These are phyloP conservation scores for Rehmannia glutinosa DNA, from an alignment of 257 asterid genomes.

Conservation along the genomic window DNA sequence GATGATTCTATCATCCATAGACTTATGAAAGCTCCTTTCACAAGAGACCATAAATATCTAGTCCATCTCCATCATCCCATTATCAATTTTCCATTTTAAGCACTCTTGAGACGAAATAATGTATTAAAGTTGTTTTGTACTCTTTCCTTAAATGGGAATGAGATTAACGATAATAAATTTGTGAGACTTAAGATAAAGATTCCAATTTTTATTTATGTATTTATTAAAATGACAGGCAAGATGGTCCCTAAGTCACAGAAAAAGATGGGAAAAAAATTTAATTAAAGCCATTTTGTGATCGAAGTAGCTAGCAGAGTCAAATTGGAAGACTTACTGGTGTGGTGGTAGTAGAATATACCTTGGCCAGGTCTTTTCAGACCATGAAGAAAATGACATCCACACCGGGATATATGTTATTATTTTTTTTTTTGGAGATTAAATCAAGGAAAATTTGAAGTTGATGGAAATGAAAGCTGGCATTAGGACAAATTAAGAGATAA, in stretches of 20 bases:
- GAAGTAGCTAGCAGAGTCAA: no score
- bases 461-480: slow-evolving; percentile 28
- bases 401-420: not conserved
- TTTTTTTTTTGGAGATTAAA: not conserved
- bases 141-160: slow-evolving; percentile 49
- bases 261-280: not conserved
- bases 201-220: slow-evolving; percentile 20
- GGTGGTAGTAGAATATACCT: slow-evolving; percentile 7
- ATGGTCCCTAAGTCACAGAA: slow-evolving; percentile 47
- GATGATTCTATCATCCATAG: not conserved
- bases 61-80: slow-evolving; percentile 41
- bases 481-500: slow-evolving; percentile 12
- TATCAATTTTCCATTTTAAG: slow-evolving; percentile 44
- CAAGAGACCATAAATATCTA: slow-evolving; percentile 19
- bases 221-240: slow-evolving; percentile 38
- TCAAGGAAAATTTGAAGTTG: slow-evolving; percentile 10
- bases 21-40: slow-evolving; percentile 28
- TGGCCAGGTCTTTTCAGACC: slow-evolving; percentile 23
- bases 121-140: slow-evolving; percentile 54
- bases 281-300: not conserved
- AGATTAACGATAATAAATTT: slow-evolving; percentile 50
- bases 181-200: slow-evolving; percentile 60
- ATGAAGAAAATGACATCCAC: slow-evolving; percentile 33
- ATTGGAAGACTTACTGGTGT: not conserved
- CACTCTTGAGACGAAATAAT: slow-evolving; percentile 27